Conservation (phyloP, 441 rosid species). For the Metrosideros polymorpha region DNA sequence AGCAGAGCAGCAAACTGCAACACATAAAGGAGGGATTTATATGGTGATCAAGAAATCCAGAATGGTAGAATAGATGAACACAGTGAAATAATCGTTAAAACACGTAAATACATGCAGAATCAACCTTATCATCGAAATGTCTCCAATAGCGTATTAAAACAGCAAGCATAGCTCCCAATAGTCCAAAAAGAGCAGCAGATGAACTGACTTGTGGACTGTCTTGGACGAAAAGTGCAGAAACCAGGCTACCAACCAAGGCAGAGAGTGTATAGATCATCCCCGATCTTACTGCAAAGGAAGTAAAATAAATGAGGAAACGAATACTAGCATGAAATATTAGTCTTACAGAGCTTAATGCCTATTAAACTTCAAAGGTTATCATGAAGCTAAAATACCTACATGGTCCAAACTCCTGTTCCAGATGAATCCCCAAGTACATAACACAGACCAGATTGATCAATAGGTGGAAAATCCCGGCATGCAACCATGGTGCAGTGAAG, state of each 20-base stretch:
- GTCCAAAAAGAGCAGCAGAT: constrained; percentile 57
- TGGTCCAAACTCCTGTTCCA: constrained; percentile 80
- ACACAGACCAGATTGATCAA: constrained; percentile 42
- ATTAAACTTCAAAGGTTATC: background rate
- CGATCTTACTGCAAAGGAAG: constrained; percentile 45
- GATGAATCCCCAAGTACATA: constrained; percentile 52
- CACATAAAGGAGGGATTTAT: constrained; percentile 10
- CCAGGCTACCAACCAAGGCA: constrained; percentile 52
- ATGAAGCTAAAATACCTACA: constrained; percentile 21
- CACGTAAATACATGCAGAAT: background rate
- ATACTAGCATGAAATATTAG: background rate
- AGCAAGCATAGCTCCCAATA: constrained; percentile 72
- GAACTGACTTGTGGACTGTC: constrained; percentile 59
- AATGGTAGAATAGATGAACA: background rate
- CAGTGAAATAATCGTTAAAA: background rate
- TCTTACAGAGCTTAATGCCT: background rate
- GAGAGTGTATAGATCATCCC: constrained; percentile 67
- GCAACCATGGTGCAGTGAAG: constrained; percentile 51
- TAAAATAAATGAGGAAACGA: background rate
- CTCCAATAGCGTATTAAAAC: constrained; percentile 59
- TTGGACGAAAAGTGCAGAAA: constrained; percentile 48
- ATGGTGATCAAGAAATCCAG: background rate
- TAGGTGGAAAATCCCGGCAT: constrained; percentile 68
- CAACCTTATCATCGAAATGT: constrained; percentile 53
- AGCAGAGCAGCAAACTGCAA: constrained; percentile 56